Evolutionary conservation across 2,329 filamentous ascomycete species (phyloP), one percentile per base, ranked within the genome.

Genomic region (Fusarium sp.): DNA sequence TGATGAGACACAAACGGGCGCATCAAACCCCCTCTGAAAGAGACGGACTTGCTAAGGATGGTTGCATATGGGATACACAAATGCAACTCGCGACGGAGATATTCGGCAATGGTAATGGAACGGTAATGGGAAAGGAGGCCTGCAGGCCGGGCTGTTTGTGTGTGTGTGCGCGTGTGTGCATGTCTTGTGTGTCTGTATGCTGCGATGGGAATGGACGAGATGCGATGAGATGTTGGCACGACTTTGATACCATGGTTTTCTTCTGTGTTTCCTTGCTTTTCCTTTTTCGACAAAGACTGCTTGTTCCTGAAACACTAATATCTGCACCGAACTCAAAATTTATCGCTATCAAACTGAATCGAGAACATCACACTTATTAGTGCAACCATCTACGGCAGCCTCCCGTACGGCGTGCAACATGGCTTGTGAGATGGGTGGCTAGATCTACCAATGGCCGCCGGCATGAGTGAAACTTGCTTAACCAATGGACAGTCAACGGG

Each of bases 1-100:
- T 88, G 83, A 80, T 70, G 45, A 36, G 41, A 22, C 42, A 41
- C 26, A 44, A 32, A 67, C 32, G 32, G 51, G 55, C 36, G 39
- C 38, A 36, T 30, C 30, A 32, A 45, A 24, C 18, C 39, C 38
- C 44, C 15, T 26, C 50, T 54, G 48, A 35, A 64, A 67, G 32
- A 56, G 44, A 63, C 47, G 48, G 59, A 63, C 48, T n/a, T 26
- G 38, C 20, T 36, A 53, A 51, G 42, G 36, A 36, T 65, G 54
- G 45, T 36, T 56, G 41, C 39, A 66, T 36, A 50, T 36, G 32
- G 56, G n/a, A 38, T 47, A 62, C 36, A 69, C 28, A 42, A 41
- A 71, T 48, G 50, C 41, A 48, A 55, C 48, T 58, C 39, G 22
- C 38, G 24, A 54, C 36, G 15, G 62, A 36, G 64, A 70, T 69